Evolutionary conservation across 1,284 basidiomycete species (phyloP).

Genomic region (Anthracocystis setariae): DNA sequence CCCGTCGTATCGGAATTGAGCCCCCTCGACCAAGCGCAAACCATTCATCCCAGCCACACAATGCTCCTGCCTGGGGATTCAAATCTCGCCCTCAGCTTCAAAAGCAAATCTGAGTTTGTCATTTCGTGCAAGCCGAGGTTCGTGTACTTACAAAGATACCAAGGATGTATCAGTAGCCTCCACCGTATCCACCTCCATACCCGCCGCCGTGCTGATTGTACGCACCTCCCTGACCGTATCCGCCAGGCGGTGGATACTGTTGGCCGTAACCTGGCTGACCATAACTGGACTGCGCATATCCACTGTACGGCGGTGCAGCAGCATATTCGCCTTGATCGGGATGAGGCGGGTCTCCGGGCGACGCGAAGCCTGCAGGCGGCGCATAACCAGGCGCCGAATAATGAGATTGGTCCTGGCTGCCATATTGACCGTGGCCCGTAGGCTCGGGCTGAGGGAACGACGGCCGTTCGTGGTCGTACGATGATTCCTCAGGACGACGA

Average conservation of each 20-base stretch:
- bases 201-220: conserved; percentile 30
- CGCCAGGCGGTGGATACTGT: background rate
- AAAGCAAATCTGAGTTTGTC: too few relatives aligned
- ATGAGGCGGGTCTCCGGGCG: conserved; percentile 3
- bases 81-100: too few relatives aligned
- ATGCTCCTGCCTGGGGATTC: too few relatives aligned
- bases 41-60: too few relatives aligned
- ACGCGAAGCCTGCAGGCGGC: conserved; percentile 10
- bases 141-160: background rate
- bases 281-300: conserved; percentile 22
- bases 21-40: too few relatives aligned
- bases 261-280: conserved; percentile 18
- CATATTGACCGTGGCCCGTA: conserved; percentile 24
- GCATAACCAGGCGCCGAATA: conserved; percentile 17
- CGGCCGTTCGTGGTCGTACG: conserved; percentile 22
- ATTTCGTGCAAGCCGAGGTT: too few relatives aligned
- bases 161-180: conserved; percentile 14
- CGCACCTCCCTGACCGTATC: conserved; percentile 9
- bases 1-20: too few relatives aligned
- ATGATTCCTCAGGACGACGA: conserved; percentile 4
- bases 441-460: conserved; percentile 45
- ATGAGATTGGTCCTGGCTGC: conserved; percentile 6
- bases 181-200: conserved; percentile 40
- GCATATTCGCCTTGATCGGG: conserved; percentile 30
- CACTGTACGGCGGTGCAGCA: conserved; percentile 5